These are phyloP conservation scores for Ophiocordyceps polyrhachis-furcata DNA, from an alignment of 2,329 filamentous ascomycete genomes.

Conservation along the genomic window DNA sequence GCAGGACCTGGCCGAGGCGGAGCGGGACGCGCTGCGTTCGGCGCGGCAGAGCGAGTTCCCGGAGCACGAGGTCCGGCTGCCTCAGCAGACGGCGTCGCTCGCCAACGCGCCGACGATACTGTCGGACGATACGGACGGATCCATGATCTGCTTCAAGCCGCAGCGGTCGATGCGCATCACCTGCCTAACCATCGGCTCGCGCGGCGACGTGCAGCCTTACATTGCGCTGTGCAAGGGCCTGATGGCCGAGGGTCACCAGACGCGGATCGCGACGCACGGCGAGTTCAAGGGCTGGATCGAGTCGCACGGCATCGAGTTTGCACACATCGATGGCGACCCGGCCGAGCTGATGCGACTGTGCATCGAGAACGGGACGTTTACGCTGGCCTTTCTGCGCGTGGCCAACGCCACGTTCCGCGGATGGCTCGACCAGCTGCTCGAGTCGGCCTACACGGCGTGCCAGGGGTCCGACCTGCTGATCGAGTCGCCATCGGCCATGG, in stretches of 20 bases:
- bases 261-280: conserved; percentile 75
- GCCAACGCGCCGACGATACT: conserved; percentile 54
- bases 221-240: conserved; percentile 90
- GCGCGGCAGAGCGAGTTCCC: conserved; percentile 40
- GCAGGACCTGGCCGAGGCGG: conserved; percentile 57
- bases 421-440: conserved; percentile 84
- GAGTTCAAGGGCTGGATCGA: conserved; percentile 85
- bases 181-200: conserved; percentile 86
- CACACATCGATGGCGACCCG: conserved; percentile 73
- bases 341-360: conserved; percentile 90
- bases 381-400: conserved; percentile 73
- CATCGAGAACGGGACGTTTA: conserved; percentile 95
- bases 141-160: conserved; percentile 83
- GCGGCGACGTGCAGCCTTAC: conserved; percentile 93
- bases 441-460: conserved; percentile 66
- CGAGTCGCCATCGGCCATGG: conserved; percentile 93
- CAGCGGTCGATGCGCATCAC: conserved; percentile 62
- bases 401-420: conserved; percentile 74
- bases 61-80: conserved; percentile 30
- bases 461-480: conserved; percentile 79
- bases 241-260: conserved; percentile 67
- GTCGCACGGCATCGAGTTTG: conserved; percentile 87
- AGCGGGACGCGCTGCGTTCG: conserved; percentile 63
- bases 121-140: conserved; percentile 78
- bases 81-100: conserved; percentile 23